A percentile compares a stretch with the other conserved stretches of the same genome.
Conservation (phyloP, 2,329 filamentous ascomycete genomes). For the Colletotrichum coccodes region DNA sequence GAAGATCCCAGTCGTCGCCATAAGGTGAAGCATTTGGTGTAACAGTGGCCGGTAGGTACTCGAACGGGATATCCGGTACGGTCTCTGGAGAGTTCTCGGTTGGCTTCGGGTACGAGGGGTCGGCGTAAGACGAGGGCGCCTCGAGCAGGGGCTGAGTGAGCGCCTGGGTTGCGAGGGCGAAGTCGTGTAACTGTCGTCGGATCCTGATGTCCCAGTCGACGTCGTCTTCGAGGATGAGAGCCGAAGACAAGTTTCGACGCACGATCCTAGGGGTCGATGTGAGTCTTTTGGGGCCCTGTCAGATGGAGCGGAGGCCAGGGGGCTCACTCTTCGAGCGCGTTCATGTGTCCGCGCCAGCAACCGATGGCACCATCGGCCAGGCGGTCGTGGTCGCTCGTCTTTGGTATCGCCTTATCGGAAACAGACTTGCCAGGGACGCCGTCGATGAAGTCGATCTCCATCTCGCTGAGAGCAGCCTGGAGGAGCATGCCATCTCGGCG, state of each 20-base stretch:
- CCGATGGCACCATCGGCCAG: constrained; percentile 41
- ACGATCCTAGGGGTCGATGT: constrained; percentile 56
- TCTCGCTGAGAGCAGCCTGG: constrained; percentile 54
- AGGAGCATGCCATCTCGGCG: constrained; percentile 60
- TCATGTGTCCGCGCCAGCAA: constrained; percentile 53
- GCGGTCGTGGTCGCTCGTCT: constrained; percentile 42
- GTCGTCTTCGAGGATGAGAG: constrained; percentile 66
- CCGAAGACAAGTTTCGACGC: constrained; percentile 54
- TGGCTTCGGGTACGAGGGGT: constrained; percentile 37
- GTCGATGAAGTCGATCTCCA: constrained; percentile 57
- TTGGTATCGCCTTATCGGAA: constrained; percentile 48
- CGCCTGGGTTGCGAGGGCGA: constrained; percentile 48
- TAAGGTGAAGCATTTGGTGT: constrained; percentile 50
- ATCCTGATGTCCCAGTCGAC: constrained; percentile 66
- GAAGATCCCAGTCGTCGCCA: constrained; percentile 62
- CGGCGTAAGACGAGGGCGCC: constrained; percentile 34
- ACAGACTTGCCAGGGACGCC: constrained; percentile 53
- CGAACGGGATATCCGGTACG: constrained; percentile 35
- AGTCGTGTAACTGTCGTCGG: constrained; percentile 55
- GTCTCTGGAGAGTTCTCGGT: constrained; percentile 3
- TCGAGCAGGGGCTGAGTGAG: constrained; percentile 44
- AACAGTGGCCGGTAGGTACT: constrained; percentile 33
- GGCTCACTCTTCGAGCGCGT: constrained; percentile 44
- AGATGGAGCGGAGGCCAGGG: neutral
- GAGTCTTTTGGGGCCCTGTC: no score